phyloP scores from a whole-genome alignment of 2,329 filamentous ascomycete genomes.

The Epichloe gansuensis region DNA sequence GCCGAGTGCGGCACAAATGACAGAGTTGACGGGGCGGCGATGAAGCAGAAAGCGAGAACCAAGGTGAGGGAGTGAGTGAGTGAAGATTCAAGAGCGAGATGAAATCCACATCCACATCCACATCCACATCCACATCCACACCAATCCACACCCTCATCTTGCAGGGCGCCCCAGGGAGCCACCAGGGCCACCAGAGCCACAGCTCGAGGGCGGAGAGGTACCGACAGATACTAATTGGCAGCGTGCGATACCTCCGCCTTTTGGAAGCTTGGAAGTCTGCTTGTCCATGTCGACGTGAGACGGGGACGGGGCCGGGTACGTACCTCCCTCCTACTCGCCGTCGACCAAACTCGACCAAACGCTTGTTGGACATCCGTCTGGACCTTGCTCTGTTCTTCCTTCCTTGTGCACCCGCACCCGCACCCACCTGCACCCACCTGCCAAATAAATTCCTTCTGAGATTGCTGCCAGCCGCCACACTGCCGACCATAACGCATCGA shows the following conservation, averaged over 20 bases:
- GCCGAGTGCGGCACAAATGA: neutral
- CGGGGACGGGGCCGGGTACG: neutral
- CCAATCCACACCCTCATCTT: neutral
- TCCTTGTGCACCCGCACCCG: too few relatives aligned
- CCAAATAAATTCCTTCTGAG: too few relatives aligned
- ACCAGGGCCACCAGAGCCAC: neutral
- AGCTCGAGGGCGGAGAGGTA: neutral
- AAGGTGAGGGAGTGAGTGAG: constrained; percentile 10
- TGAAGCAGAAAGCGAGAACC: constrained; percentile 7
- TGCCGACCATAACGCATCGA: too few relatives aligned
- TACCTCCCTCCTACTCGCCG: neutral
- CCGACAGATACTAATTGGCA: neutral
- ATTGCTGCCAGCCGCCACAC: too few relatives aligned
- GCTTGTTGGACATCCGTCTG: too few relatives aligned
- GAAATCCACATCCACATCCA: constrained; percentile 12
- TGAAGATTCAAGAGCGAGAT: constrained; percentile 17
- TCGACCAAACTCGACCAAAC: neutral
- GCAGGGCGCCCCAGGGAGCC: neutral
- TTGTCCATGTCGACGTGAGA: neutral
- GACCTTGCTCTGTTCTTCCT: neutral
- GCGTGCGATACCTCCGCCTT: neutral
- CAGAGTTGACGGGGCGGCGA: neutral
- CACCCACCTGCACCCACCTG: too few relatives aligned
- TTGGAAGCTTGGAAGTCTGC: too few relatives aligned
- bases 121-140: constrained; percentile 5